Conservation (phyloP, 2,329 filamentous ascomycete species). For the Arthrobotrys sinensis region DNA sequence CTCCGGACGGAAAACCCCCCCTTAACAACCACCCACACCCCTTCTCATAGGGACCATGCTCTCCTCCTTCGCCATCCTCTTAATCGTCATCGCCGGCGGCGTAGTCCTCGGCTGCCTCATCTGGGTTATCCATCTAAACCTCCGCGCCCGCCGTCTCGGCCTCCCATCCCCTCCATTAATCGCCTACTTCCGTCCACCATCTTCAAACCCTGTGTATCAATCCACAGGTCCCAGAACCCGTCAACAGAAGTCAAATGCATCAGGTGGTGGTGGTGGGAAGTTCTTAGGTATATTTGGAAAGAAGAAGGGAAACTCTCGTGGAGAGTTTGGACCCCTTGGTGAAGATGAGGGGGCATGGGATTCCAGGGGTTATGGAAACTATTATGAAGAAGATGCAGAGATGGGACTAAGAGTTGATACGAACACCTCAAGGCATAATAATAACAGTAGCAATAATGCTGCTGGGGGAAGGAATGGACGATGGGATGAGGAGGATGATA, state of each 20-base stretch:
- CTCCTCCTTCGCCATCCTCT: slow-evolving; percentile 55
- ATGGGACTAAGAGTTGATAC: slow-evolving; percentile 54
- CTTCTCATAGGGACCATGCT: slow-evolving; percentile 25
- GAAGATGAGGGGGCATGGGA: slow-evolving; percentile 55
- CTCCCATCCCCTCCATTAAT: slow-evolving; percentile 50
- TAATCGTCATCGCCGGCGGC: slow-evolving; percentile 52
- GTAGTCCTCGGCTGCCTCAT: slow-evolving; percentile 48
- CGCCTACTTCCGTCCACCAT: slow-evolving; percentile 55
- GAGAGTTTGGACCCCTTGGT: slow-evolving; percentile 49
- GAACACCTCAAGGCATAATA: slow-evolving; percentile 15
- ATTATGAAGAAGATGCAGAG: slow-evolving; percentile 55
- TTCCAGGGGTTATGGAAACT: slow-evolving; percentile 38
- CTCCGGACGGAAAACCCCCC: background rate
- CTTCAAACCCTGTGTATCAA: slow-evolving; percentile 55
- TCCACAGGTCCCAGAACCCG: slow-evolving; percentile 24
- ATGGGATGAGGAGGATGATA: slow-evolving; percentile 47
- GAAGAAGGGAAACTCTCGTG: slow-evolving; percentile 44
- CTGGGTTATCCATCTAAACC: slow-evolving; percentile 58
- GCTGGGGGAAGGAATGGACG: background rate
- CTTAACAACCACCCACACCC: slow-evolving; percentile 2
- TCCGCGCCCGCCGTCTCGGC: slow-evolving; percentile 57
- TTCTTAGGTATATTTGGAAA: slow-evolving; percentile 49
- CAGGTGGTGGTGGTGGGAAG: background rate
- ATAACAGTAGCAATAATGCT: slow-evolving; percentile 1
- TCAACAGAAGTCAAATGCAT: background rate